These are phyloP conservation scores for Cyclotella kingstonii DNA, from an alignment of 108 stramenopile species.

Conservation along the genomic window DNA sequence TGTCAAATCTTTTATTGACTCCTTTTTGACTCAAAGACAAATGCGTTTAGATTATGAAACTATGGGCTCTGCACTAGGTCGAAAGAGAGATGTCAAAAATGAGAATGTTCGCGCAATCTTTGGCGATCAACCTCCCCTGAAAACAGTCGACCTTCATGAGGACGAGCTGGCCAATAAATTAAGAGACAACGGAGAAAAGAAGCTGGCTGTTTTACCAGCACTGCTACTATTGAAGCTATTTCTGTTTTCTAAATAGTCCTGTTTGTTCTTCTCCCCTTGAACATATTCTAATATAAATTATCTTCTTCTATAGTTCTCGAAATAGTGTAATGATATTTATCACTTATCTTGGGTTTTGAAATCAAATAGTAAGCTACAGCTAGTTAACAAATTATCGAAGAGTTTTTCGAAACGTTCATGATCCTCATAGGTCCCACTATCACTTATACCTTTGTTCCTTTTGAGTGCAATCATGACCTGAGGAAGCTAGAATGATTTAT, in stretches of 20 bases:
- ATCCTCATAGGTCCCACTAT: too few relatives aligned
- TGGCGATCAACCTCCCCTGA: slow-evolving; percentile 38
- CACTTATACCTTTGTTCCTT: too few relatives aligned
- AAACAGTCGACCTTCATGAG: slow-evolving; percentile 36
- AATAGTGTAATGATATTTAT: too few relatives aligned
- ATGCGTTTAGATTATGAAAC: slow-evolving; percentile 16
- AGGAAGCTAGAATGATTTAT: not conserved
- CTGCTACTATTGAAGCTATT: slow-evolving; percentile 46
- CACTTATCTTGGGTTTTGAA: too few relatives aligned
- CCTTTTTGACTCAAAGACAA: slow-evolving; percentile 44
- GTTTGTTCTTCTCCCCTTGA: too few relatives aligned
- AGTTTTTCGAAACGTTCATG: too few relatives aligned
- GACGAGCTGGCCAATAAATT: slow-evolving; percentile 45
- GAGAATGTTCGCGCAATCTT: slow-evolving; percentile 67
- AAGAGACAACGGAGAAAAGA: slow-evolving; percentile 31
- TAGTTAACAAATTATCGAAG: too few relatives aligned
- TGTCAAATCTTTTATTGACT: slow-evolving; percentile 57
- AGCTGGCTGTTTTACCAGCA: slow-evolving; percentile 36
- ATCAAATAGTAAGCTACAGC: too few relatives aligned
- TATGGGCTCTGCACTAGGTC: slow-evolving; percentile 56
- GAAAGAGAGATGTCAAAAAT: slow-evolving; percentile 55
- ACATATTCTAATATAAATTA: not conserved
- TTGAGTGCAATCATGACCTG: too few relatives aligned
- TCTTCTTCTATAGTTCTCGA: too few relatives aligned
- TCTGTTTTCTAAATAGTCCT: slow-evolving; percentile 37